A percentile compares a stretch with the other conserved stretches of the same genome.
Evolutionary conservation across 176 grass and related monocot genomes (phyloP).

Genomic region (Chloris gayana): DNA sequence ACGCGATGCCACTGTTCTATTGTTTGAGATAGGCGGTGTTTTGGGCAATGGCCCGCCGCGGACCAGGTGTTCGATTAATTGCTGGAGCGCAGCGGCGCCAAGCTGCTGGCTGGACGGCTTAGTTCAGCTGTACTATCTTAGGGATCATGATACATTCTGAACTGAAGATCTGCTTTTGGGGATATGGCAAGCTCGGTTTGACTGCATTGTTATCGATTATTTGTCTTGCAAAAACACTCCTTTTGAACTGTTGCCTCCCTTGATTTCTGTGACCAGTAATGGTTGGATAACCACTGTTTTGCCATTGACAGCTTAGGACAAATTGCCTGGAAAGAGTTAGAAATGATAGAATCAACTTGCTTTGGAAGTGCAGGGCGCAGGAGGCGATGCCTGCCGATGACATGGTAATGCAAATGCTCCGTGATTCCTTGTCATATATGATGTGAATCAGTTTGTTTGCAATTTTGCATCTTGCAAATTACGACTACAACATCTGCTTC

Average conservation of each 20-base stretch:
- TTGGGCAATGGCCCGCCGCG: not conserved
- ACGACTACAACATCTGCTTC: not conserved
- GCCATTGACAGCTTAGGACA: constrained; percentile 58
- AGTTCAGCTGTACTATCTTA: not conserved
- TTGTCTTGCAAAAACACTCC: not conserved
- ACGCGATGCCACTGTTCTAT: constrained; percentile 6
- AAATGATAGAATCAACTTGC: constrained; percentile 67
- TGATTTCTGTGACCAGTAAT: not conserved
- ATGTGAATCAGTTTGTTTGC: not conserved
- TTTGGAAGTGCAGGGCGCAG: constrained; percentile 72
- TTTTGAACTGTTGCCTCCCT: constrained; percentile 9
- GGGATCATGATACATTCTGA: not conserved
- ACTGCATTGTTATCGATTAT: not conserved
- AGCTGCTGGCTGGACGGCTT: not conserved
- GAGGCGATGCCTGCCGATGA: constrained; percentile 38
- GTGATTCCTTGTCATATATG: not conserved
- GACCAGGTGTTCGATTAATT: constrained; percentile 31
- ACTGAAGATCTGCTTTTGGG: not conserved
- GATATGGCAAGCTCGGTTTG: not conserved
- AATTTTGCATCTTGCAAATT: not conserved
- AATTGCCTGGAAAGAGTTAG: constrained; percentile 75
- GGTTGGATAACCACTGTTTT: constrained; percentile 20
- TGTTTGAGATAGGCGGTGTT: not conserved
- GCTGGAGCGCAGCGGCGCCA: not conserved
- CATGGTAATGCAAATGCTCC: constrained; percentile 56